Base-by-base conservation (phyloP, 1,284 basidiomycete genomes). In the Boletus semigastroideus region DNA sequence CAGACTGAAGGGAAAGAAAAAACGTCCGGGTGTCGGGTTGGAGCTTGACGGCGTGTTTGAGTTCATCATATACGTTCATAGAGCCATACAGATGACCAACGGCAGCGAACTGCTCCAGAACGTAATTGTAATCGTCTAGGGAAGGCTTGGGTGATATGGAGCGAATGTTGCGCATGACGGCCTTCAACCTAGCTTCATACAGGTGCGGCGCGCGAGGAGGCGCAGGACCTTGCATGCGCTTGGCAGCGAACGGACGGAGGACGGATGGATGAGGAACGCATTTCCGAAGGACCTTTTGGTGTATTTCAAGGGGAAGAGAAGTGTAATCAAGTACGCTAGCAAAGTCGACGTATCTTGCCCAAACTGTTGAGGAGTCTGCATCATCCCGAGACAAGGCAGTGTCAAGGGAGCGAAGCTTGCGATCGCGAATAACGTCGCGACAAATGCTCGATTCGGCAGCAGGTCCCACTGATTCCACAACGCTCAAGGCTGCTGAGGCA, bases 61-160 rank as follows among this genome's bases (percentile, higher is more conserved):
- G 67, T 60, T 90, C 87, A 47, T 75, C 68, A 60, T 87, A 80
- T 7, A 90, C 78, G 46, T 77, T 66, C 59, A 78, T 71, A 16
- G 79, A 75, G 10, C 84, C 86, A 20, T 72, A 59, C 58, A 82
- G 73, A 61, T 91, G 78, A 7, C 88, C 89, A 4, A 82, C 80
- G 0, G 84, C 80, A 37, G 87, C 85, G 56, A 89, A 88, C 52
- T 89, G 86, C 54, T 79, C 75, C 46, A 92, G 66, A 47, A 92
- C 71, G 61, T 84, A 84, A 64, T 91, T 78, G 65, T 86, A 91
- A 65, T 91, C 89, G 3, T 81, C 78, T 46, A 84, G 53, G 7
- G 72, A 63, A 3, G 87, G 85, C 28, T 61, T 67, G 39, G 62
- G 63, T 9, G 81, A 82, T 16, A 76, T 63, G 34, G 74, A 70